Evolutionary conservation across 2,329 filamentous ascomycete species (phyloP).

Genomic region (Talaromyces sp.): DNA sequence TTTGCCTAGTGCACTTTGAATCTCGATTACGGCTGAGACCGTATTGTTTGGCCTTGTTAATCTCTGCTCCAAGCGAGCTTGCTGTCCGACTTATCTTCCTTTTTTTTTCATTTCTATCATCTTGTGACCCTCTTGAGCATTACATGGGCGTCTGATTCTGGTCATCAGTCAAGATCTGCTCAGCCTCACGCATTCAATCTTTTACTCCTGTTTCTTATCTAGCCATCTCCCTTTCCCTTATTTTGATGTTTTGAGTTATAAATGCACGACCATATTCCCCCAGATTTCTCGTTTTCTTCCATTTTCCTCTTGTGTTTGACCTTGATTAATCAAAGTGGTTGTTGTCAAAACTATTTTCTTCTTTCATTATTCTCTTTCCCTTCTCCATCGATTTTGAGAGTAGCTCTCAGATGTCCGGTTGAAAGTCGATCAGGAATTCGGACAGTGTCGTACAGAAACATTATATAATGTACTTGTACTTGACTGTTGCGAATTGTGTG

Average conservation of each 20-base stretch:
- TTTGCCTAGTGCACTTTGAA: constrained; percentile 8
- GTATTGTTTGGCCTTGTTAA: constrained; percentile 8
- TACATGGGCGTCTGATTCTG: constrained; percentile 34
- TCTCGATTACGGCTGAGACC: constrained; percentile 14
- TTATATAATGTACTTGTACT: constrained; percentile 7
- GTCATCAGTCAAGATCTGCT: constrained; percentile 29
- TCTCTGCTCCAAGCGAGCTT: constrained; percentile 25
- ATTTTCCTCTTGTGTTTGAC: not conserved
- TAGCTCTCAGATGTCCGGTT: not conserved
- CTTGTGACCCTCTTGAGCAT: constrained; percentile 25
- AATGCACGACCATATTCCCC: constrained; percentile 13
- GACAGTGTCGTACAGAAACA: not conserved
- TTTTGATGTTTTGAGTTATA: constrained; percentile 8
- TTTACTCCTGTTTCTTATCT: constrained; percentile 4
- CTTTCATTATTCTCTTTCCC: not conserved
- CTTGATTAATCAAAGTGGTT: constrained; percentile 1
- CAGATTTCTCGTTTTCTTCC: constrained; percentile 3
- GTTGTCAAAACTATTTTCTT: constrained; percentile 2
- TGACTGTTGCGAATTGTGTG: constrained; percentile 8
- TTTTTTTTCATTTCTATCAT: constrained; percentile 19
- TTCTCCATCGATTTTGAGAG: not conserved
- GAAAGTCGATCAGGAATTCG: not conserved
- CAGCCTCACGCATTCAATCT: constrained; percentile 21
- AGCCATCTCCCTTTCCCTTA: constrained; percentile 9
- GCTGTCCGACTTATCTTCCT: constrained; percentile 15